Base-by-base conservation (phyloP, 352 stramenopile genomes). In the Phytophthora vignae region DNA sequence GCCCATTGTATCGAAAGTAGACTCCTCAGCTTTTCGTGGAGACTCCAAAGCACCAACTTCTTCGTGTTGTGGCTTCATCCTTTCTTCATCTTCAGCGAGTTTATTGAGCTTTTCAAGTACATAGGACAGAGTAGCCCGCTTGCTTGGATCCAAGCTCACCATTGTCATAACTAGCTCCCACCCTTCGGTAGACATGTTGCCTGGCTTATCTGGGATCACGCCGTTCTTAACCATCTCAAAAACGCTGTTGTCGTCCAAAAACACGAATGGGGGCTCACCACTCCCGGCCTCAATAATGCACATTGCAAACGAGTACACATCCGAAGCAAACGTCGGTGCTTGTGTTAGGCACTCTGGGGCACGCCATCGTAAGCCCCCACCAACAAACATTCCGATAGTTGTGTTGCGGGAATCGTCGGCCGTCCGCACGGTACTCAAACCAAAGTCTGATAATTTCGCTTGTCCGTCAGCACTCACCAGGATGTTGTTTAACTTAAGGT, bases 401-500 rank as follows among this genome's bases (percentile, higher is more conserved):
- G 40, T 8, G 11, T 17, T 17, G 14, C 14, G 0, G 36, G 10
- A 17, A 21, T 49, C 15, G 7, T 5, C 55, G 25, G 36, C 12
- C 3, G 6, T 62, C 46, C 21, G 19, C 1, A 55, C 10, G 7
- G 40, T 3, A 40, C 56, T 63, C n/a, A 77, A 55, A 0, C 68
- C 71, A 59, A 82, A 78, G 46, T 79, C 78, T 0, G 64, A 49
- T 1, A 83, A 10, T 48, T 79, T 74, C 2, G 76, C 72, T 12
- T 62, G 49, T 2, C 69, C 75, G 14, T 71, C 61, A 5, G 64
- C 48, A 33, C 55, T 88, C 1, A 76, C 58, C 2, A 76, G 59
- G 3, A 73, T 44, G 21, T 62, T 76, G 44, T 53, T 59, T 1
- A 84, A 76, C 71, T 93, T 95, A 21, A 97, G 74, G 53, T 96